These are phyloP conservation scores for Phytophthora palmivora DNA, from an alignment of 352 stramenopile species.

Conservation along the genomic window DNA sequence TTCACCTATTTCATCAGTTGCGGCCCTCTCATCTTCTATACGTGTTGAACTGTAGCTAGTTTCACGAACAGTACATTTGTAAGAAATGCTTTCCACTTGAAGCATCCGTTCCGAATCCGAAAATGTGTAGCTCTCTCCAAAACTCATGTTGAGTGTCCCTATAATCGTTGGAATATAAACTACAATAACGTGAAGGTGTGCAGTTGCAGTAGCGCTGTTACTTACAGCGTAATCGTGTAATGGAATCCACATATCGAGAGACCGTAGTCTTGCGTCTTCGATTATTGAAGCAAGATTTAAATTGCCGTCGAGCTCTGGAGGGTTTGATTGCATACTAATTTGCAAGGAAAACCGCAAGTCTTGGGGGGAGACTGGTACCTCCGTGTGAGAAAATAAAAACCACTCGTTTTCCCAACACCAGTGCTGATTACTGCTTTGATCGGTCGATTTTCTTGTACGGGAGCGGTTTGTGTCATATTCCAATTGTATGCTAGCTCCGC, in stretches of 20 bases:
- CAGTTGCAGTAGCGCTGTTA: not conserved
- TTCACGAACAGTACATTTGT: slow-evolving; percentile 26
- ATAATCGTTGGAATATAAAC: slow-evolving; percentile 27
- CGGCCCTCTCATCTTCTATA: not conserved
- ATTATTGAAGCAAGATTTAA: slow-evolving; percentile 14
- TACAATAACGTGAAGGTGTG: slow-evolving; percentile 29
- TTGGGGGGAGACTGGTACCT: not conserved
- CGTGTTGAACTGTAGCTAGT: slow-evolving; percentile 7
- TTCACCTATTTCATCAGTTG: not conserved
- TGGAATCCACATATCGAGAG: slow-evolving; percentile 24
- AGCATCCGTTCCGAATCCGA: slow-evolving; percentile 14
- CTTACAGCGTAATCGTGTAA: not conserved
- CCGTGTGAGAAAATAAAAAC: slow-evolving; percentile 19
- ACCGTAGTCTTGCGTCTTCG: slow-evolving; percentile 17
- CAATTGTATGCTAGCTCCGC: slow-evolving; percentile 25
- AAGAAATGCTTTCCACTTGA: slow-evolving; percentile 31
- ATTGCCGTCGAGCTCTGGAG: slow-evolving; percentile 3
- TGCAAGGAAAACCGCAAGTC: slow-evolving; percentile 16
- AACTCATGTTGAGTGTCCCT: slow-evolving; percentile 25
- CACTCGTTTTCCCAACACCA: slow-evolving; percentile 43
- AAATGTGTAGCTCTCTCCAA: slow-evolving; percentile 24
- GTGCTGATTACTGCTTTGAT: slow-evolving; percentile 8
- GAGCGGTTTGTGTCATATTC: not conserved
- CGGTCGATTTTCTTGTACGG: slow-evolving; percentile 23
- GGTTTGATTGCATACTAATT: slow-evolving; percentile 16